Conservation (phyloP, 2,329 filamentous ascomycete genomes). For the Calonectria ilicicola region DNA sequence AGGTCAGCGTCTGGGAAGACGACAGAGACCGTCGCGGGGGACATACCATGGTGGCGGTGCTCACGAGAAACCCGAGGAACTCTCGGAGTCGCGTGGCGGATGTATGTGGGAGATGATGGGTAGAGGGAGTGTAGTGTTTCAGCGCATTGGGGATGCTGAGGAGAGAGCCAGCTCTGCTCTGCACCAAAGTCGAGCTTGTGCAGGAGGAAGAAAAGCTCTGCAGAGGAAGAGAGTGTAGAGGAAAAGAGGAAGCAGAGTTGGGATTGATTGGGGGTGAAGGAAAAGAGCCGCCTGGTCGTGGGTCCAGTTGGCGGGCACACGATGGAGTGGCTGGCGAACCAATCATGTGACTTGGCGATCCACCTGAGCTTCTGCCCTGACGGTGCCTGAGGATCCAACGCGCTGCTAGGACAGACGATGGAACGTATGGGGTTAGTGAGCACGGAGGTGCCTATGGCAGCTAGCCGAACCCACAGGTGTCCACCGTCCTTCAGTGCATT, state of each 20-base stretch:
- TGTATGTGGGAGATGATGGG: not conserved
- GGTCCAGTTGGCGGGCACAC: conserved; percentile 30
- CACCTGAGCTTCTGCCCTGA: conserved; percentile 22
- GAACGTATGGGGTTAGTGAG: not conserved
- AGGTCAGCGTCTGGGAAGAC: conserved; percentile 31
- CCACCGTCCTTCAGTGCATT: not conserved
- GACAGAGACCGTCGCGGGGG: conserved; percentile 22
- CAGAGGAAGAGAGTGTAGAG: conserved; percentile 32
- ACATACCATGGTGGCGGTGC: conserved; percentile 39
- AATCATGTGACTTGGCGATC: conserved; percentile 33
- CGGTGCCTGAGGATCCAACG: conserved; percentile 23
- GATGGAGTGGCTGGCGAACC: conserved; percentile 24
- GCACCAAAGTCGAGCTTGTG: conserved; percentile 17
- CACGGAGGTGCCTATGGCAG: not conserved
- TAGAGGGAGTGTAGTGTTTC: conserved; percentile 35
- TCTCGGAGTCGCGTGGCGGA: not conserved
- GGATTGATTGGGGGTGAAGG: conserved; percentile 41
- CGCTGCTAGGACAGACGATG: not conserved
- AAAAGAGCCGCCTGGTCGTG: conserved; percentile 40
- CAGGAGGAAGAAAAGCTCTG: conserved; percentile 26
- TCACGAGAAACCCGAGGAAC: not conserved
- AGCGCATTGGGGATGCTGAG: conserved; percentile 36
- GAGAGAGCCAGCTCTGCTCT: conserved; percentile 39
- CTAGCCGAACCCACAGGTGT: not conserved
- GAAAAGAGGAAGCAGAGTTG: conserved; percentile 33